Evolutionary conservation across 2,329 filamentous ascomycete species (phyloP), one percentile per base, ranked within the genome.

Genomic region (Colletotrichum higginsianum): DNA sequence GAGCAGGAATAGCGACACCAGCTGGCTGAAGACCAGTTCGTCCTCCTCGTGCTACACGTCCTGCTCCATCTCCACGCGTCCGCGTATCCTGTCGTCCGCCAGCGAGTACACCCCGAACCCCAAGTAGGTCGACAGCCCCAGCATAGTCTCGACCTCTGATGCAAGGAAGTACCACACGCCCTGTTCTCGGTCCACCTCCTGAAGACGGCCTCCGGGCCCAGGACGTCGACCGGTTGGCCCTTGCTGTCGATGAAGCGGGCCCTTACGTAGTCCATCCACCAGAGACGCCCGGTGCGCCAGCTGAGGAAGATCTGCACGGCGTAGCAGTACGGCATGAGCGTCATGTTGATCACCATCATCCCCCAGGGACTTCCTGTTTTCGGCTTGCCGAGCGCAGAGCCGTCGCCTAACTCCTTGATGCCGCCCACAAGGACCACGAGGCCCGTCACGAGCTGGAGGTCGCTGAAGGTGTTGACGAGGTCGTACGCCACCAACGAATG

Each of bases 381-480:
- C 1, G 40, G 42, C 7, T 61, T 44, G 5, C 35, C 50, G 38
- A 61, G 3, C 2, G n/a, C n/a, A n/a, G 56, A 60, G 26, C 68
- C 64, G 15, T 76, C 66, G 16, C 30, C n/a, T 2, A 76, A 64
- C 50, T 73, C 69, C 16, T 61, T 72, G 18, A 78, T 35, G 0
- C 65, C 74, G 1, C 72, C 73, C 0, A 74, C 57, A 13, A 77
- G 60, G 16, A 76, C 49, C 2, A 74, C 76, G 46, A 75, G 65
- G 30, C 76, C 76, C 0, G 75, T 76, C 30, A 77, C 75, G 3
- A 78, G 74, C 42, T 78, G 76, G 42, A 74, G 74, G 66, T 78
- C 77, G 66, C 66, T 71, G 5, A 77, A 68, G n/a, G 72, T 65
- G 30, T 73, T 56, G 53, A 75, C 76, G 46, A 77, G 62, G 15